phyloP scores from a whole-genome alignment of 2,329 filamentous ascomycete genomes.

The Simplicillium sp. region DNA sequence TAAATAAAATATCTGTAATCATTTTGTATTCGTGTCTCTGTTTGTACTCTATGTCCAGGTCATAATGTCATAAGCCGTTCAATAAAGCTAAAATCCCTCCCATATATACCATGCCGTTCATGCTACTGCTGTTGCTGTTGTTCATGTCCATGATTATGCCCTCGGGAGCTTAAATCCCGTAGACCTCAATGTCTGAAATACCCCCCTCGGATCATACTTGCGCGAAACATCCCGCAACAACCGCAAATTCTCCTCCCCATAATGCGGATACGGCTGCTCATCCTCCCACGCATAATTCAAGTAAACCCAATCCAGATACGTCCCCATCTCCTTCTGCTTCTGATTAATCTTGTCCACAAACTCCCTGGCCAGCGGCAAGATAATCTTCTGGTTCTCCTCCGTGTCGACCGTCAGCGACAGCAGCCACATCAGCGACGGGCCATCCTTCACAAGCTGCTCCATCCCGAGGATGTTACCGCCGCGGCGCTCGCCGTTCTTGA shows the following conservation, averaged over 20 bases:
- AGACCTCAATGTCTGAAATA: neutral
- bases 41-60: no score
- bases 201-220: slow-evolving; percentile 20
- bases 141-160: neutral
- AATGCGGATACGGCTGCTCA: slow-evolving; percentile 26
- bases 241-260: slow-evolving; percentile 24
- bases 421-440: slow-evolving; percentile 25
- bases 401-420: slow-evolving; percentile 28
- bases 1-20: no score
- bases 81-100: no score
- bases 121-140: no score
- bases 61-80: no score
- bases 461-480: slow-evolving; percentile 23
- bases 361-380: slow-evolving; percentile 17
- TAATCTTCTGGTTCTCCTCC: slow-evolving; percentile 20
- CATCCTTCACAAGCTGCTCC: slow-evolving; percentile 21
- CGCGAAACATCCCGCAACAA: slow-evolving; percentile 16
- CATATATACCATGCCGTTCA: no score
- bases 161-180: neutral
- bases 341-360: slow-evolving; percentile 14
- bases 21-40: no score
- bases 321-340: slow-evolving; percentile 16
- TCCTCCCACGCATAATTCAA: slow-evolving; percentile 31
- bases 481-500: slow-evolving; percentile 10
- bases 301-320: slow-evolving; percentile 25